Evolutionary conservation across 805 yeast species (phyloP), one percentile per base, ranked within the genome.

Genomic region (Wickerhamiella parazyma): DNA sequence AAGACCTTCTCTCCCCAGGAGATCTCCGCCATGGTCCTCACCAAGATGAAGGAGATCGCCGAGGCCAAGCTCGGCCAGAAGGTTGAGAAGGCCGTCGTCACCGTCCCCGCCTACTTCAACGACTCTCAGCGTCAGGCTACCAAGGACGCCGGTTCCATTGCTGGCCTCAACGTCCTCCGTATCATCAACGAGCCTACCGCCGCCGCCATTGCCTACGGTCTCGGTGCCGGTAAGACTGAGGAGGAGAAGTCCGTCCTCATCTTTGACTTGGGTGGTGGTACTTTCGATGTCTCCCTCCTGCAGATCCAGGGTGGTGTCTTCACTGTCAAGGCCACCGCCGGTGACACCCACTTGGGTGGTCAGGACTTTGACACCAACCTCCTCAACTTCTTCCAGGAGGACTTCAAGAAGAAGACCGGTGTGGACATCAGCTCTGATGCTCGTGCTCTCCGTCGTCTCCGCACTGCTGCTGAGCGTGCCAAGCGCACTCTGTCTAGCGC

Each of bases 381-480:
- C 64, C 95, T 87, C 55, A 85, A 74, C 74, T 91, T 80, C 75
- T 87, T 87, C 66, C 84, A 80, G 56, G 78, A 76, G 64, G 96
- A 89, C 72, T 89, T 89, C 80, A 87, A 89, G 85, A 79, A 95
- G 75, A 87, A 89, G 79, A 76, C 83, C 79, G 86, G 85, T 80
- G 84, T 85, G 75, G 97, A 89, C 66, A 70, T 89, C 55, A 75
- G 94, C 45, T 54, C 75, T 58, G 86, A 87, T 78, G 95, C 87
- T 73, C 84, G 97, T 76, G 93, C 97, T 52, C 74, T 89, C 65
- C 84, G 97, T 76, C 85, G 96, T 79, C 77, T 87, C 68, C 82
- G 96, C 78, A 87, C 96, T 56, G 95, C 96, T 58, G 86, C 95
- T 72, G 97, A 87, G 76, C 81, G 97, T 71, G 97, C 97, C 53